Percentiles rank a stretch among this genome's conserved stretches.
Conservation (phyloP, 169 alveolate species). For the Plasmodium relictum region DNA sequence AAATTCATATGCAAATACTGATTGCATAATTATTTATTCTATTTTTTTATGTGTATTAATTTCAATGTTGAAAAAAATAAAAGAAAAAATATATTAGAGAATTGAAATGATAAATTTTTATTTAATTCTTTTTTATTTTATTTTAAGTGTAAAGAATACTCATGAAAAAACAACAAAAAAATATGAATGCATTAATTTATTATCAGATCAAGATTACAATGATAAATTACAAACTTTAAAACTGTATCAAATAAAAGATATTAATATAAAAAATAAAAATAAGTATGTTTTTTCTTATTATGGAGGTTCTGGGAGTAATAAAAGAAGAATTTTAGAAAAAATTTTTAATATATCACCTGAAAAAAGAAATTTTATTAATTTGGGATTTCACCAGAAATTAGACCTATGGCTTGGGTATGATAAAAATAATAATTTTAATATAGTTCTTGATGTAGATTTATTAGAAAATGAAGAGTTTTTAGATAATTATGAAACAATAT, state of each 20-base stretch:
- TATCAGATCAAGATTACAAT: constrained; percentile 31
- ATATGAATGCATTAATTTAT: constrained; percentile 66
- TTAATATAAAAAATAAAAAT: constrained; percentile 4
- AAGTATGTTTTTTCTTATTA: constrained; percentile 43
- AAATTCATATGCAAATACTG: too few species aligned
- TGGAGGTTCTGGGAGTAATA: constrained; percentile 51
- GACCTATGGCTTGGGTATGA: constrained; percentile 62
- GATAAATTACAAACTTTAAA: constrained; percentile 25
- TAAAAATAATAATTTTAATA: constrained; percentile 32
- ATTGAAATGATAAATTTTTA: constrained; percentile 45
- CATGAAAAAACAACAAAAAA: constrained; percentile 31
- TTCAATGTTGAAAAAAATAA: too few species aligned
- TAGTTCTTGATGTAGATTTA: constrained; percentile 41
- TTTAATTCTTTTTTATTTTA: constrained; percentile 6
- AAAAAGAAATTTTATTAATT: constrained; percentile 13
- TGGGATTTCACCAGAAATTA: constrained; percentile 55
- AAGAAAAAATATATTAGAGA: constrained; percentile 4
- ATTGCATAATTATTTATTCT: too few species aligned
- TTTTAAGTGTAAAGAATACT: constrained; percentile 27
- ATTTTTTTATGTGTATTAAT: too few species aligned
- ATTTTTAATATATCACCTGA: constrained; percentile 23
- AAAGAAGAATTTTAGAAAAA: constrained; percentile 29
- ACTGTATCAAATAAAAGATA: not conserved
- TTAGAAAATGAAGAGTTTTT: constrained; percentile 44
- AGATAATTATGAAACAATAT: constrained; percentile 7